Conservation (phyloP, 257 asterid species). For the Solanum microdontum region DNA sequence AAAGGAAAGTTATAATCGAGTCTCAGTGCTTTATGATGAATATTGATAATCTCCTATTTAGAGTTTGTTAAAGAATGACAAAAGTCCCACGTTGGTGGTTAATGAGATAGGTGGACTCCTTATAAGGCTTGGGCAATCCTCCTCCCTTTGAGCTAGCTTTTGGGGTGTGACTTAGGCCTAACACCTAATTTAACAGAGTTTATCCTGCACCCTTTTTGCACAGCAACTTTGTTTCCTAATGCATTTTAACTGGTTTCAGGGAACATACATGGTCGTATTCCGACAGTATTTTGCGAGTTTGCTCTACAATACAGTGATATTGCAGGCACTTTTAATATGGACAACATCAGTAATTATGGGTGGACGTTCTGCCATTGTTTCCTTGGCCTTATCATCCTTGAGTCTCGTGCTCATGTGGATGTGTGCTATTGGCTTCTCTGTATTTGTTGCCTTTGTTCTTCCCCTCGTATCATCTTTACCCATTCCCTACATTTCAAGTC, state of each 20-base stretch:
- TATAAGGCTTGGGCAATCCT: too few relatives aligned
- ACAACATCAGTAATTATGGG: slow-evolving; percentile 58
- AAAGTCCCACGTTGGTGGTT: background rate
- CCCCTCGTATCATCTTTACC: slow-evolving; percentile 65
- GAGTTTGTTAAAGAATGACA: background rate
- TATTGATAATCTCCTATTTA: background rate
- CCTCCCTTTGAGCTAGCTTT: background rate
- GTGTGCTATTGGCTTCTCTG: slow-evolving; percentile 46
- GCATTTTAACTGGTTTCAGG: slow-evolving; percentile 35
- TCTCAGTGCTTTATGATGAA: background rate
- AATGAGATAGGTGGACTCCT: background rate
- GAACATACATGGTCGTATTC: slow-evolving; percentile 66
- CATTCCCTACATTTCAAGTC: slow-evolving; percentile 67
- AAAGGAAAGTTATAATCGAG: background rate
- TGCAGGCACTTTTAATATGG: slow-evolving; percentile 81
- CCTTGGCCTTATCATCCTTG: slow-evolving; percentile 52
- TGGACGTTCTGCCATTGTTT: slow-evolving; percentile 55
- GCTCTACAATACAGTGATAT: slow-evolving; percentile 72
- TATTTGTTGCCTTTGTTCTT: slow-evolving; percentile 46
- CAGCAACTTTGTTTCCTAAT: slow-evolving; percentile 1
- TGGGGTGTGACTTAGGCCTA: background rate
- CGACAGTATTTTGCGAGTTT: slow-evolving; percentile 62
- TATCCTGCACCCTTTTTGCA: background rate
- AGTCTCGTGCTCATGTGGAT: slow-evolving; percentile 77
- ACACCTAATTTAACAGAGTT: background rate